A percentile compares a stretch with the other conserved stretches of the same genome.
Evolutionary conservation across 2,329 filamentous ascomycete species (phyloP).

Genomic region (Akanthomyces lecanii): DNA sequence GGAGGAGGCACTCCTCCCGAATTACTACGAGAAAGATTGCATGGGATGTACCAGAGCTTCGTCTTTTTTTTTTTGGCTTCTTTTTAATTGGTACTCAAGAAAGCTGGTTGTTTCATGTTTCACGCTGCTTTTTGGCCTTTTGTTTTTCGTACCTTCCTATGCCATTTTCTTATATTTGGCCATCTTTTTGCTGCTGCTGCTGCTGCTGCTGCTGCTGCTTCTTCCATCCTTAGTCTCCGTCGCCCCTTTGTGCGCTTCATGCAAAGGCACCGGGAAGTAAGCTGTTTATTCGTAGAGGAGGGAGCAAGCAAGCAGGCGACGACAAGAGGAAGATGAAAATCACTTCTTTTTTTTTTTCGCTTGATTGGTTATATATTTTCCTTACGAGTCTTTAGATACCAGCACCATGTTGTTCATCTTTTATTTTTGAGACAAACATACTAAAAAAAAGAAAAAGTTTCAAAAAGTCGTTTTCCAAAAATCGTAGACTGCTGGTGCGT

Average conservation of each 20-base stretch:
- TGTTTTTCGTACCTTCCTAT: not conserved
- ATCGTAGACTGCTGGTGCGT: too few relatives aligned
- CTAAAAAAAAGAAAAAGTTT: slow-evolving; percentile 4
- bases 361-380: not conserved
- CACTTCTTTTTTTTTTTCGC: not conserved
- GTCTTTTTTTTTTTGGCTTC: not conserved
- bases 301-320: too few relatives aligned
- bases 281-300: too few relatives aligned
- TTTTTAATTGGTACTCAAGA: not conserved
- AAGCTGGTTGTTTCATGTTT: not conserved
- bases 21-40: too few relatives aligned
- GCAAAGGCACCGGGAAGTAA: too few relatives aligned
- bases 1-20: too few relatives aligned
- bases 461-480: not conserved
- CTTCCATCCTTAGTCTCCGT: too few relatives aligned
- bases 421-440: not conserved
- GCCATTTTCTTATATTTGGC: too few relatives aligned
- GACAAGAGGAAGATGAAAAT: not conserved
- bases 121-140: too few relatives aligned
- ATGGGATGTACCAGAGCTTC: not conserved
- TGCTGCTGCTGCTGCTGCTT: too few relatives aligned
- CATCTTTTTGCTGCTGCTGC: too few relatives aligned
- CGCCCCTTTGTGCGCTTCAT: too few relatives aligned
- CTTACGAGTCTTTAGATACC: slow-evolving; percentile 4
- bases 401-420: not conserved